Percentiles rank a stretch among this genome's conserved stretches.
Evolutionary conservation across 768 basidiomycete species (phyloP).

Genomic region (Lyophyllum semitale): DNA sequence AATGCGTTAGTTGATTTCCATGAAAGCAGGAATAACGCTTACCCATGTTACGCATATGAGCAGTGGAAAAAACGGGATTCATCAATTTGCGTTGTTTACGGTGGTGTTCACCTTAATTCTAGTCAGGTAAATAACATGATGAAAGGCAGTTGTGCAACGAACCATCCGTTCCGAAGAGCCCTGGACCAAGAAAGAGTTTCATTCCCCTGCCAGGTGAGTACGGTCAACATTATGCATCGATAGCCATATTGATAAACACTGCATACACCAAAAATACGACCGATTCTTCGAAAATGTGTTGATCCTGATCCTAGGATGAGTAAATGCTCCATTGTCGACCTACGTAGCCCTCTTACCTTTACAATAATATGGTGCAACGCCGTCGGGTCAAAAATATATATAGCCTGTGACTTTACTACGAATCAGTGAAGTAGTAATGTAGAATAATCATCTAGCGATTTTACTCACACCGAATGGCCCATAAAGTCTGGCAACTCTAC

Average conservation of each 20-base stretch:
- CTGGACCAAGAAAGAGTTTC: conserved; percentile 18
- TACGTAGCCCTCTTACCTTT: conserved; percentile 22
- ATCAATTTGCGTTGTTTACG: conserved; percentile 30
- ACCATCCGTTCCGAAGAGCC: conserved; percentile 19
- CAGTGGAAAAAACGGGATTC: conserved; percentile 29
- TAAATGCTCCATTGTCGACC: background rate
- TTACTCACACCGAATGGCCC: conserved; percentile 3
- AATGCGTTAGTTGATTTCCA: conserved; percentile 20
- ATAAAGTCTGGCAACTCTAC: background rate
- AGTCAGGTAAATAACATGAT: background rate
- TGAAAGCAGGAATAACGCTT: background rate
- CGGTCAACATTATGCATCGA: background rate
- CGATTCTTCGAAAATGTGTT: conserved; percentile 32
- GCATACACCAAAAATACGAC: conserved; percentile 25
- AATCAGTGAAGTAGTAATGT: background rate
- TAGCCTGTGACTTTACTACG: conserved; percentile 23
- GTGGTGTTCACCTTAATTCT: conserved; percentile 25
- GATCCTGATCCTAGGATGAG: conserved; percentile 23
- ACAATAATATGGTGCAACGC: conserved; percentile 36
- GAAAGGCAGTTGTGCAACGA: background rate
- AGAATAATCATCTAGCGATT: background rate
- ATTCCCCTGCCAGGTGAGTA: conserved; percentile 3
- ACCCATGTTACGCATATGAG: conserved; percentile 24
- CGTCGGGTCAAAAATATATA: conserved; percentile 36
- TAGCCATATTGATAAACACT: background rate